These are phyloP conservation scores for Biscogniauxia sp. DNA, from an alignment of 2,329 filamentous ascomycete species.

Conservation along the genomic window DNA sequence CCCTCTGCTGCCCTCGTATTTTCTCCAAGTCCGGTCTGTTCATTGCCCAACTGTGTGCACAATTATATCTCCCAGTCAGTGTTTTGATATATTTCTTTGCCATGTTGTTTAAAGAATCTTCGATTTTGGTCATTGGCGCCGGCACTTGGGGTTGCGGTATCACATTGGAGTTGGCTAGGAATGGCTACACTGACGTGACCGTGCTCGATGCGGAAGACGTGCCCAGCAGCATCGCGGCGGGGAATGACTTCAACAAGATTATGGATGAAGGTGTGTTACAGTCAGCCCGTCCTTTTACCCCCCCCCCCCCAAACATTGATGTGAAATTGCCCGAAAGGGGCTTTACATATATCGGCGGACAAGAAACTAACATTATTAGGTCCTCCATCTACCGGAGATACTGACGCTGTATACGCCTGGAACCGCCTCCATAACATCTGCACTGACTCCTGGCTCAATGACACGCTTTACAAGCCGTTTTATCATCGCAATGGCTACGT, in stretches of 20 bases:
- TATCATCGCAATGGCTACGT: constrained; percentile 48
- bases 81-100: too few relatives aligned
- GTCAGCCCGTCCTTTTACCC: constrained; percentile 23
- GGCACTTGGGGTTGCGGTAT: constrained; percentile 27
- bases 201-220: constrained; percentile 24
- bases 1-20: too few relatives aligned
- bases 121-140: constrained; percentile 21
- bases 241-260: constrained; percentile 26
- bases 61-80: not conserved
- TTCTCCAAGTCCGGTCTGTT: not conserved
- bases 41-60: not conserved
- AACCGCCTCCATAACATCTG: constrained; percentile 30
- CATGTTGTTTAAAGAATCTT: constrained; percentile 13
- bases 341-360: not conserved
- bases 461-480: constrained; percentile 40
- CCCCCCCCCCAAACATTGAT: too few relatives aligned
- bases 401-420: constrained; percentile 30
- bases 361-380: constrained; percentile 8
- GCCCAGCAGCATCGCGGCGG: constrained; percentile 25
- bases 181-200: constrained; percentile 25
- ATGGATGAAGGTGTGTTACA: constrained; percentile 22
- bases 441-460: constrained; percentile 40
- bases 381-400: constrained; percentile 29
- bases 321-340: too few relatives aligned
- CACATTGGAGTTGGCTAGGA: constrained; percentile 22